A percentile compares a stretch with the other conserved stretches of the same genome.
These are phyloP conservation scores for Mucor circinelloides DNA, from an alignment of 371 early-diverging fungal genomes.

Conservation along the genomic window DNA sequence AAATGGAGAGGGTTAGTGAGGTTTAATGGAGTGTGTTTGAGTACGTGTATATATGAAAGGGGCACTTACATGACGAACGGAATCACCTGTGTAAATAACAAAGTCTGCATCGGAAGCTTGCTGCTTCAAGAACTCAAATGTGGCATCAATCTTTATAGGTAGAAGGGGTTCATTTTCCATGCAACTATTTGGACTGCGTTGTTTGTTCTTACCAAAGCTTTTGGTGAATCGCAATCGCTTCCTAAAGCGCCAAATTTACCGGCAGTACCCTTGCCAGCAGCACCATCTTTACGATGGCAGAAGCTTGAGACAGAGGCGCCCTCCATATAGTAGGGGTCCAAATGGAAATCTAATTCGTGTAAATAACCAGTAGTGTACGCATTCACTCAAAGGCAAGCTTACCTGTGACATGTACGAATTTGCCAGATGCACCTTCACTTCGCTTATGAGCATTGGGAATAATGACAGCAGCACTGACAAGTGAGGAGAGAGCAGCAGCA, in stretches of 20 bases:
- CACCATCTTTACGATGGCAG: slow-evolving; percentile 28
- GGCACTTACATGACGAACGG: slow-evolving; percentile 35
- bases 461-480: neutral
- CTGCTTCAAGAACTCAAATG: slow-evolving; percentile 38
- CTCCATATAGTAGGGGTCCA: slow-evolving; percentile 33
- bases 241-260: slow-evolving; percentile 40
- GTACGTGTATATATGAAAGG: neutral
- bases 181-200: too few species aligned
- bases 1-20: too few species aligned
- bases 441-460: neutral
- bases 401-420: slow-evolving; percentile 51
- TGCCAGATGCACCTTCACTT: slow-evolving; percentile 20
- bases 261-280: slow-evolving; percentile 15
- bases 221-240: slow-evolving; percentile 42
- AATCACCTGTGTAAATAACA: slow-evolving; percentile 53
- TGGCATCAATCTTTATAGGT: slow-evolving; percentile 9
- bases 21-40: too few species aligned
- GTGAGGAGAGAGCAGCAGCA: neutral
- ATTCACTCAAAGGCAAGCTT: neutral
- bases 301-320: slow-evolving; percentile 23
- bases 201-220: slow-evolving; percentile 22
- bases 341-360: slow-evolving; percentile 34
- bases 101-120: slow-evolving; percentile 38
- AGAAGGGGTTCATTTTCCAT: neutral
- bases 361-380: neutral